Base-by-base conservation (phyloP, 2,329 filamentous ascomycete species). In the Fonsecaea multimorphosa region DNA sequence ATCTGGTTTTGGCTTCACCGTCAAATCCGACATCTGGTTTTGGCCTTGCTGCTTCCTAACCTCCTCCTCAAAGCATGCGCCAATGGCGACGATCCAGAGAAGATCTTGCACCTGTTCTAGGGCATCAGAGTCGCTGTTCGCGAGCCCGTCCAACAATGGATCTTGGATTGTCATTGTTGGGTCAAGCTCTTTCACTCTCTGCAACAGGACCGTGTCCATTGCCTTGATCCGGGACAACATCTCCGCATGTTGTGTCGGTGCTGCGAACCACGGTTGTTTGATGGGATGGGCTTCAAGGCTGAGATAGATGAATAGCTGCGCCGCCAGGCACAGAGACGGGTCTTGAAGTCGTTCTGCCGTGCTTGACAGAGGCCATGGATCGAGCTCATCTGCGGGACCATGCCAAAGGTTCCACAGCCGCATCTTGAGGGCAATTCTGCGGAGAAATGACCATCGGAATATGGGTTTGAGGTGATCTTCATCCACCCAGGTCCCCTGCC, bases 281-380 rank as follows among this genome's bases (percentile, higher is more conserved):
- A 51, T 44, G 44, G 58, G 58, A 19, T 36, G 31, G 16, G 40
- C 40, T 32, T 60, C 58, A 29, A 60, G 19, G 22, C 58, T 60
- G 29, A 60, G 58, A n/a, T 60, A 60, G n/a, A 60, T 60, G 46
- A 60, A 60, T 1, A 60, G 29, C 16, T 60, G 58, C 34, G 58
- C 58, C 8, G 58, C 58, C 29, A 60, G 58, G 19, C 58, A 52
- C 19, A 60, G 46, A 11, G 40, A 52, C 11, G n/a, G 27, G 19
- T 60, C 58, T 29, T 8, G 32, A 2, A 44, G 49, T 11, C 19
- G 0, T 3, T 8, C 6, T 19, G 44, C 19, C 12, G 44, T 49
- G 44, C 24, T 49, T 49, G 44, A 19, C 44, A 16, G 9, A 24
- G 19, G 44, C 22, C 9, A 8, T 24, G 44, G 12, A 19, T 49